Evolutionary conservation across 257 asterid genomes (phyloP).

Genomic region (Echium plantagineum): DNA sequence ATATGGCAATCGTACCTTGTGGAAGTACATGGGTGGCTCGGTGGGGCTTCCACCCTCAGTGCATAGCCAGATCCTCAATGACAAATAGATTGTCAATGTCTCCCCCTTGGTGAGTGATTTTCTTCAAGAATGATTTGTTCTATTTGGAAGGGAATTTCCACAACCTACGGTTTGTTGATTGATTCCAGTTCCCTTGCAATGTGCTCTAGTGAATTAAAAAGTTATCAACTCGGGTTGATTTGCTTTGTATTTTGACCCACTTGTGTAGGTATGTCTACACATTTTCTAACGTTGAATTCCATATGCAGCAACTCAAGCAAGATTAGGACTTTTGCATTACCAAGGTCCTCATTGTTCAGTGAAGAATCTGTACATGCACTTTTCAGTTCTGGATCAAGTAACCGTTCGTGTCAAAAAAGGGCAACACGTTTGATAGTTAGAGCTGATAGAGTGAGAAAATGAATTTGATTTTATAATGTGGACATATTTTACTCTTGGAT

Average conservation of each 20-base stretch:
- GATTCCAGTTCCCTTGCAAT: too few species aligned
- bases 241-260: too few species aligned
- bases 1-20: conserved; percentile 74
- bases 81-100: conserved; percentile 18
- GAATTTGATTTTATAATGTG: not conserved
- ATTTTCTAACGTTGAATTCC: not conserved
- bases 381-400: conserved; percentile 34
- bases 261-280: not conserved
- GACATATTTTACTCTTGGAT: not conserved
- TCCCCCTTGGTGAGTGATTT: conserved; percentile 36
- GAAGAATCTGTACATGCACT: conserved; percentile 44
- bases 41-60: conserved; percentile 72
- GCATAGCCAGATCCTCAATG: conserved; percentile 25
- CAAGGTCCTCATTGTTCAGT: conserved; percentile 48
- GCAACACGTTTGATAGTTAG: conserved; percentile 57
- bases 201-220: too few species aligned
- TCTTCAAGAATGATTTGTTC: not conserved
- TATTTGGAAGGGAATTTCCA: too few species aligned
- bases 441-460: conserved; percentile 59
- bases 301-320: conserved; percentile 50
- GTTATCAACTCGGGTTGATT: too few species aligned
- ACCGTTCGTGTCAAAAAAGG: conserved; percentile 33
- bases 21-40: conserved; percentile 64
- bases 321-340: conserved; percentile 17
- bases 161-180: not conserved